Conservation (phyloP, 2,329 filamentous ascomycete genomes). For the Mycosphaerella arachidis region DNA sequence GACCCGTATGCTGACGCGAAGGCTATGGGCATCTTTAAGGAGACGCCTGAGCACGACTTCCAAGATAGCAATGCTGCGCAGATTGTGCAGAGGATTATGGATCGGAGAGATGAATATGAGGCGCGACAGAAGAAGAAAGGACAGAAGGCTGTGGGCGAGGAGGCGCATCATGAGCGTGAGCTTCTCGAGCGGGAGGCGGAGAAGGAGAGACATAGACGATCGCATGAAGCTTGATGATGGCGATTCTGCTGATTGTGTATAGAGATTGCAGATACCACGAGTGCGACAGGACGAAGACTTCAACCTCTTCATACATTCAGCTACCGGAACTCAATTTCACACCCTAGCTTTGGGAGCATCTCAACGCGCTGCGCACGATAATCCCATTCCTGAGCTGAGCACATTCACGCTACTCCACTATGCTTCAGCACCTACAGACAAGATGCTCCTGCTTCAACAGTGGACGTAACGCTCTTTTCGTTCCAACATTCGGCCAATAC, state of each 20-base stretch:
- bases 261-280: neutral
- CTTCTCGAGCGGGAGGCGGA: conserved; percentile 8
- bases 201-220: conserved; percentile 1
- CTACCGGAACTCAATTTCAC: neutral
- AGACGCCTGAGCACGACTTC: conserved; percentile 74
- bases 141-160: conserved; percentile 75
- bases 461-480: no score
- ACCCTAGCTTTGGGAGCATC: no score
- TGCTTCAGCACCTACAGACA: no score
- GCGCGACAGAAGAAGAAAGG: conserved; percentile 87
- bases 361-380: no score
- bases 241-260: conserved; percentile 1
- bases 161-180: conserved; percentile 29
- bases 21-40: conserved; percentile 74
- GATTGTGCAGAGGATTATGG: conserved; percentile 87
- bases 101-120: conserved; percentile 81
- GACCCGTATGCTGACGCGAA: conserved; percentile 71
- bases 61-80: conserved; percentile 84
- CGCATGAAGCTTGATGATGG: neutral
- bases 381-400: no score
- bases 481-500: no score
- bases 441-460: no score
- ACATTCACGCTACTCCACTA: no score
- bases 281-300: conserved; percentile 4
- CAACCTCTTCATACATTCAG: conserved; percentile 2